Evolutionary conservation across 2,329 filamentous ascomycete genomes (phyloP).

Genomic region (Harringtonia aguacate): DNA sequence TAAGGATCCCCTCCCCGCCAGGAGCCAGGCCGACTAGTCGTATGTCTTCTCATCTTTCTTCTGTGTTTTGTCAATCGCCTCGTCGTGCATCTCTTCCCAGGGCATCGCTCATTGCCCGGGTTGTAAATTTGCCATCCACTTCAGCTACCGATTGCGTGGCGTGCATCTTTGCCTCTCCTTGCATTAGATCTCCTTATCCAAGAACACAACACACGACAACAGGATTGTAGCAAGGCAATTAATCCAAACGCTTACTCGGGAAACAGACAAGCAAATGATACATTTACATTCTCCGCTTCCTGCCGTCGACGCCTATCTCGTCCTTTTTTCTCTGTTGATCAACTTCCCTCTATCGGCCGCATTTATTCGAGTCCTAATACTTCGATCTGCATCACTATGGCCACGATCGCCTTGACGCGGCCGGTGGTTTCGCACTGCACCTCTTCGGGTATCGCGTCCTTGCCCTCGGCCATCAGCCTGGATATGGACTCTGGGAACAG

Average conservation of each 20-base stretch:
- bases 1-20: not conserved
- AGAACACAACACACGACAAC: too few species aligned
- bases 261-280: not conserved
- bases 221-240: too few species aligned
- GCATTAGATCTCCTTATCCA: too few species aligned
- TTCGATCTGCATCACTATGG: constrained; percentile 27
- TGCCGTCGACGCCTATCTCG: not conserved
- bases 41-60: constrained; percentile 2
- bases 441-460: constrained; percentile 19
- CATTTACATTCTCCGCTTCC: not conserved
- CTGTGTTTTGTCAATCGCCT: not conserved
- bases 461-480: constrained; percentile 23
- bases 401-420: constrained; percentile 40
- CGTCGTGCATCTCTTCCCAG: too few species aligned
- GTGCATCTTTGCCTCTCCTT: too few species aligned
- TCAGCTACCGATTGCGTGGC: too few species aligned
- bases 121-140: too few species aligned
- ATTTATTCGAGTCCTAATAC: not conserved
- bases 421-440: constrained; percentile 21
- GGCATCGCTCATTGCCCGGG: not conserved
- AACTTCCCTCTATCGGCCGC: not conserved
- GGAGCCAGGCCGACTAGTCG: constrained; percentile 2
- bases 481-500: constrained; percentile 24
- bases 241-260: too few species aligned
- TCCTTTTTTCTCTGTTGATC: not conserved